phyloP scores from a whole-genome alignment of 2,329 filamentous ascomycete genomes.

The Aspergillus chevalieri region DNA sequence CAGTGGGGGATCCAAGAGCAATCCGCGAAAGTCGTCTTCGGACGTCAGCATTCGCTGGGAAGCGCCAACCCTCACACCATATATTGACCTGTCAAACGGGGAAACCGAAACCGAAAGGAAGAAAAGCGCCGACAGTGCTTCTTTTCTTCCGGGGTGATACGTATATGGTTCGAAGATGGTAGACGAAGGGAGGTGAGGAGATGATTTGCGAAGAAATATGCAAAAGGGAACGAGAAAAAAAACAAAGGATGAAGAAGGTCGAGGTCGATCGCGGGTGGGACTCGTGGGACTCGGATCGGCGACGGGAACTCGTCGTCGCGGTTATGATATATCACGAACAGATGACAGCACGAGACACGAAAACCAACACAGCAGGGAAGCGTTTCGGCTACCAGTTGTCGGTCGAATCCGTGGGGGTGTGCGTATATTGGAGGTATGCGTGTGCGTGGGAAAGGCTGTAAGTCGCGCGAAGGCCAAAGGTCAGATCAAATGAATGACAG shows the following conservation, averaged over 20 bases:
- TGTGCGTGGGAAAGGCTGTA: constrained; percentile 17
- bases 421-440: no score
- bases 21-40: constrained; percentile 24
- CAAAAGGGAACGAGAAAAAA: background rate
- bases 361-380: constrained; percentile 22
- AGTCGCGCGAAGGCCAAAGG: constrained; percentile 19
- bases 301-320: background rate
- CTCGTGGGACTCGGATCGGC: constrained; percentile 1
- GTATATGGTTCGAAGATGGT: no score
- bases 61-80: constrained; percentile 6
- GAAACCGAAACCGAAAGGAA: background rate
- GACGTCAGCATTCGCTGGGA: constrained; percentile 33
- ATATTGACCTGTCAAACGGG: background rate
- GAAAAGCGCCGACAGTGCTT: background rate
- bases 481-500: no score
- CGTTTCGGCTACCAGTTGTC: constrained; percentile 27
- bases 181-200: background rate
- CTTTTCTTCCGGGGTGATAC: background rate
- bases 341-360: constrained; percentile 4
- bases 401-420: constrained; percentile 8
- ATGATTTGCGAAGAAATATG: background rate
- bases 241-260: background rate
- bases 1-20: constrained; percentile 30
- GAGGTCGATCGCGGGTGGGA: constrained; percentile 1
- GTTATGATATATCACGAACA: background rate